phyloP scores from a whole-genome alignment of 1,284 basidiomycete species.

The Tilletia indica region DNA sequence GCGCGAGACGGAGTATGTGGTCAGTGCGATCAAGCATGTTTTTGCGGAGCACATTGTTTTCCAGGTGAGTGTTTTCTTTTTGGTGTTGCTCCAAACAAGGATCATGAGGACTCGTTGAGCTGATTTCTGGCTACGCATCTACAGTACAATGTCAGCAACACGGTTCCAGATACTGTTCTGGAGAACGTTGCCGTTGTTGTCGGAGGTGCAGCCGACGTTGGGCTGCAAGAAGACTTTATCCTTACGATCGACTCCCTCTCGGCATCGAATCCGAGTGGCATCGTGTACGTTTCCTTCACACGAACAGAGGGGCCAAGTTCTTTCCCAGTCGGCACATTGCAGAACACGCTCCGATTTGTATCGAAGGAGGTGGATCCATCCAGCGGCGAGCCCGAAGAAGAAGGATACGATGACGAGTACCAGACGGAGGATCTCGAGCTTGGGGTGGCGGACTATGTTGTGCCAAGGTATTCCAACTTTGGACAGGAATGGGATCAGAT shows the following conservation, averaged over 20 bases:
- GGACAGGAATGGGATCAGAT: constrained; percentile 91
- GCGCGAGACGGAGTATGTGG: constrained; percentile 96
- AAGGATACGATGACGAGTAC: constrained; percentile 98
- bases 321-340: constrained; percentile 82
- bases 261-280: constrained; percentile 70
- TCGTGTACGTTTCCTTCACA: constrained; percentile 91
- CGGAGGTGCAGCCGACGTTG: constrained; percentile 75
- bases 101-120: no score
- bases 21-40: constrained; percentile 92
- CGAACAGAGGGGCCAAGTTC: constrained; percentile 69
- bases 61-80: constrained; percentile 61
- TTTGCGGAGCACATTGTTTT: constrained; percentile 87
- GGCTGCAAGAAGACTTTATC: constrained; percentile 90
- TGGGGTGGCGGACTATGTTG: constrained; percentile 85
- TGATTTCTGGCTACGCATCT: neutral
- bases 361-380: constrained; percentile 96
- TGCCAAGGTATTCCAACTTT: constrained; percentile 88
- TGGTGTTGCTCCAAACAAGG: no score
- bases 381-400: constrained; percentile 94
- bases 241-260: constrained; percentile 69
- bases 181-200: constrained; percentile 82
- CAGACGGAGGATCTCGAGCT: constrained; percentile 94
- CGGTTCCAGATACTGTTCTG: constrained; percentile 93
- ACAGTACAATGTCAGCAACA: constrained; percentile 96
- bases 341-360: constrained; percentile 89